Evolutionary conservation across 345 rosid species (phyloP), one percentile per base, ranked within the genome.

Genomic region (Linum usitatissimum): DNA sequence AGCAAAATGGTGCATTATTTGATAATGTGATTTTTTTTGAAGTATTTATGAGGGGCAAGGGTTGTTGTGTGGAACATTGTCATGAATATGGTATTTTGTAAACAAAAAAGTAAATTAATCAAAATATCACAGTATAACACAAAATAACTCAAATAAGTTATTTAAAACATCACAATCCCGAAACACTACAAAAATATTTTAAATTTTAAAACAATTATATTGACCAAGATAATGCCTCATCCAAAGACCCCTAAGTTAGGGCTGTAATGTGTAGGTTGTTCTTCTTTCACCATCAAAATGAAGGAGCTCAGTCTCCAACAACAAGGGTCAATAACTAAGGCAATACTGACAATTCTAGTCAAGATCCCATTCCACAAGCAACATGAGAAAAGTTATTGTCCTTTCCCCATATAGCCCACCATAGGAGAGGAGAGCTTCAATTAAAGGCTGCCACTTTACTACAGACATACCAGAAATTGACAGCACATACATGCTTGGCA

Each of bases 321-420:
- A 40, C 28, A 23, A 23, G 28, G 13, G 6, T 2, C 48, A 12
- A 40, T 40, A 40, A 4, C 48, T 40, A 7, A 45, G 15, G 4
- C 17, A 3, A 10, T 15, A 1, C 51, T 45, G 51, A 45, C 51
- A 45, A 2, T 45, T 45, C 15, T 45, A 12, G 51, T 45, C 51
- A 45, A 45, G 51, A 45, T 45, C 51, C 51, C 51, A 45, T 45
- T 45, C 51, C 51, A 45, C 51, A 45, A 45, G 51, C 51, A 45
- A 45, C 51, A 45, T 15, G 13, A 40, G 2, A 45, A 45, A 45
- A 45, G 51, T 45, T 45, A 45, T 15, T 10, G 51, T 9, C 38
- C 51, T 45, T 45, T 45, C 51, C 51, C 51, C 4, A 45, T 45
- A 45, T 45, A 45, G 51, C 51, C 51, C 51, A 45, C 51, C 51